Base-by-base conservation (phyloP, 1,284 basidiomycete species). In the Lentinula novae-zelandiae region DNA sequence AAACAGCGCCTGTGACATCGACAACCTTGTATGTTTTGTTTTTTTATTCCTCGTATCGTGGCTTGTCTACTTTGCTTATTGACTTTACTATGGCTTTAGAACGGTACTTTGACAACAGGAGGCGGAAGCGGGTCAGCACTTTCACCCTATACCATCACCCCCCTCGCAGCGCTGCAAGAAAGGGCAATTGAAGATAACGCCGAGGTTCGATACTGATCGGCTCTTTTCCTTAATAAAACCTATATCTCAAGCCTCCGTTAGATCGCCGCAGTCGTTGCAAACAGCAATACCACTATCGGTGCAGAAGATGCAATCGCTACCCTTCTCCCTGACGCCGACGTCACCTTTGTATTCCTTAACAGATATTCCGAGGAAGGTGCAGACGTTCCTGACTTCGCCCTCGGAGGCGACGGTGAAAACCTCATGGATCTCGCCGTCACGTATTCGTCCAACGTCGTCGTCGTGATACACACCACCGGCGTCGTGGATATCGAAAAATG, bases 91-190 rank as follows among this genome's bases (percentile, higher is more conserved):
- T 10, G 27, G 27, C 12, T 34, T 20, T 15, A 60, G 58, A 66
- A 66, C 34, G 65, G 65, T 12, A 66, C 65, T 1, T 34, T 64
- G 49, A 42, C 63, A 13, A 53, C 40, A 7, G 63, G 65, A n/a
- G 65, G 65, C 49, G 65, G 65, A 3, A 61, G 58, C 27, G 63
- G 61, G 7, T 62, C 58, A 44, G 57, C 56, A 8, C 60, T 61
- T 38, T 60, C 65, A n/a, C 65, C 65, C 3, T 66, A 66, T 48
- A 63, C 61, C n/a, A 60, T 66, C 22, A 62, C 62, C 39, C 65
- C 65, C 10, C 61, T 66, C 13, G 63, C 58, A 10, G 61, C 65
- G 5, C 62, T 66, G 22, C 62, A 63, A 22, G 27, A 57, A 57
- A 56, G 57, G 12, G 65, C 61, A 20, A 57, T 58, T 17, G 40